phyloP scores from a whole-genome alignment of 768 basidiomycete genomes.

The Auricularia cornea region DNA sequence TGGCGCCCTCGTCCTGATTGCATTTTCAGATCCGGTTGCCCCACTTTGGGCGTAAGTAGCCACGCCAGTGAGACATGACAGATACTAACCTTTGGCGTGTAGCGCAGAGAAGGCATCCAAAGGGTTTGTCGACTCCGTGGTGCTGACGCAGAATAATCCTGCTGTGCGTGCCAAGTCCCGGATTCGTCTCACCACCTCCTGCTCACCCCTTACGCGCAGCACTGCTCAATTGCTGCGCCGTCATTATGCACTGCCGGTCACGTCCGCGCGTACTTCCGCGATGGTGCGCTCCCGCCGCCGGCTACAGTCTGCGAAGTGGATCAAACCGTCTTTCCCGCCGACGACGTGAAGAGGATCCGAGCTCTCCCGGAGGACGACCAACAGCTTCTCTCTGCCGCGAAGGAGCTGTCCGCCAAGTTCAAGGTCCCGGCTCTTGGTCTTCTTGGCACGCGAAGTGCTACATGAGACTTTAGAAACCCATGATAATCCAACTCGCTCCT shows the following conservation, averaged over 20 bases:
- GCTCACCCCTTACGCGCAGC: too few species aligned
- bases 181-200: too few species aligned
- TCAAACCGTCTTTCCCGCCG: constrained; percentile 6
- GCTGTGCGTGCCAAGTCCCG: too few species aligned
- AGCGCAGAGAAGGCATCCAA: constrained; percentile 6
- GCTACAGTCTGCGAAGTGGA: constrained; percentile 18
- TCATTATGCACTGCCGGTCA: constrained; percentile 14
- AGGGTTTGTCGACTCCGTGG: constrained; percentile 3
- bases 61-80: too few species aligned
- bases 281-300: constrained; percentile 14
- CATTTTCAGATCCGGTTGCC: neutral
- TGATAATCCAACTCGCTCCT: too few species aligned
- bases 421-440: too few species aligned
- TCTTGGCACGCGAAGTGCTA: too few species aligned
- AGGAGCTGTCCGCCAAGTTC: too few species aligned
- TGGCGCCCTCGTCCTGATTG: neutral
- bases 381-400: too few species aligned
- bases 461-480: too few species aligned
- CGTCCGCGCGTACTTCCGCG: constrained; percentile 19
- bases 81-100: neutral
- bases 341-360: neutral
- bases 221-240: constrained; percentile 12
- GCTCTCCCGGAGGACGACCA: neutral
- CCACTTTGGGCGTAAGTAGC: neutral
- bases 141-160: constrained; percentile 6